Conservation (phyloP, 1,284 basidiomycete genomes). For the Flammula alnicola region DNA sequence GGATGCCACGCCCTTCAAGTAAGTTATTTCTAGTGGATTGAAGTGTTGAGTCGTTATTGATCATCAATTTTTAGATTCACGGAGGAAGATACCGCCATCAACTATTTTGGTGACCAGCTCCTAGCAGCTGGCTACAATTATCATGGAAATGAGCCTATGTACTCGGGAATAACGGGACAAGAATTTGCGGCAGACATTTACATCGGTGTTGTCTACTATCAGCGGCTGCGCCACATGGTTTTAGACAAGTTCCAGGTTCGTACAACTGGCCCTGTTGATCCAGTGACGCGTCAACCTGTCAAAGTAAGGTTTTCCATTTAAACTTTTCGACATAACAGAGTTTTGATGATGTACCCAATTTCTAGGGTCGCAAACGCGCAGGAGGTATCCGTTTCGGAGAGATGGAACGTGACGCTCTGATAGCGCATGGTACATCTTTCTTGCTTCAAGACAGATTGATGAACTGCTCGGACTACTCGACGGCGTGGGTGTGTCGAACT, state of each 20-base stretch:
- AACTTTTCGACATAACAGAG: slow-evolving; percentile 1
- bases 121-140: slow-evolving; percentile 97
- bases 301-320: slow-evolving; percentile 63
- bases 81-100: slow-evolving; percentile 94
- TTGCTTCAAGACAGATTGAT: slow-evolving; percentile 97
- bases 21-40: slow-evolving; percentile 30
- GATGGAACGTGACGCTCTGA: slow-evolving; percentile 99
- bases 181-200: slow-evolving; percentile 99
- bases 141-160: slow-evolving; percentile 99
- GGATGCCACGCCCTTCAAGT: slow-evolving; percentile 98
- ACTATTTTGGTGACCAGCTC: slow-evolving; percentile 97
- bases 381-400: slow-evolving; percentile 99
- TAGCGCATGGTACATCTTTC: slow-evolving; percentile 98
- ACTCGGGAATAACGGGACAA: slow-evolving; percentile 98
- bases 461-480: slow-evolving; percentile 99
- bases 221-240: slow-evolving; percentile 99
- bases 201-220: slow-evolving; percentile 98
- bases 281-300: slow-evolving; percentile 94
- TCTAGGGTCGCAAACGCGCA: slow-evolving; percentile 93
- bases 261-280: slow-evolving; percentile 96
- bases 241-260: slow-evolving; percentile 99
- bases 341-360: slow-evolving; percentile 4
- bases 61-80: slow-evolving; percentile 69
- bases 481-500: slow-evolving; percentile 95
- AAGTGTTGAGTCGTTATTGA: slow-evolving; percentile 7